Evolutionary conservation across 371 early-diverging fungal genomes (phyloP), one percentile per base, ranked within the genome.

Genomic region (Batrachochytrium dendrobatidis): DNA sequence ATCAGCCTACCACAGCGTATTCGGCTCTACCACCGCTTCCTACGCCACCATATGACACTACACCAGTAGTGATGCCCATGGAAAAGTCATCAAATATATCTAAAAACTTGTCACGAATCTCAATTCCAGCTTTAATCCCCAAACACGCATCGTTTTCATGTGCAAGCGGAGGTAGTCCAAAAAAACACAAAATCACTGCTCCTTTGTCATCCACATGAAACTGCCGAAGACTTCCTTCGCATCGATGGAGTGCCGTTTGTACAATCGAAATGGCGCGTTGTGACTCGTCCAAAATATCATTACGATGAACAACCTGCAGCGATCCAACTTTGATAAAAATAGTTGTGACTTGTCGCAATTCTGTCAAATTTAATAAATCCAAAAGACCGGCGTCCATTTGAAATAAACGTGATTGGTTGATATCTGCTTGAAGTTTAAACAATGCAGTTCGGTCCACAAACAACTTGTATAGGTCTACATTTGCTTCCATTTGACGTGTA

Each of bases 121-220:
- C 74, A 44, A 80, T n/a, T 2, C 61, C 78, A 1, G 80, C 78
- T 55, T 65, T 65, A 15, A 80, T 53, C 12, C 77, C 79, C 32
- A 65, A 61, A 10, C 44, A 61, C 2, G 80, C 74, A 34, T 80
- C 80, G 44, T 80, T 74, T 51, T 73, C 70, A 61, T 80, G 80
- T 17, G 76, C 80, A 10, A 73, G 58, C 30, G 80, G 80, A 17
- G 80, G 80, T 33, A 80, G 58, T 15, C 80, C 80, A 56, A 80
- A 80, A 45, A 80, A 80, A 20, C 57, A 59, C 26, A 80, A 58
- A 7, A 80, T 68, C 22, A 69, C 66, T 0, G 80, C 77, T 17
- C 80, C 80, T 56, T 80, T 80, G 54, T 80, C 80, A 56, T 80
- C 80, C 15, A 79, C 79, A 46, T 80, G 77, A 33, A 79, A 78